phyloP scores from a whole-genome alignment of 352 stramenopile genomes.

The Globisporangium barbulae region DNA sequence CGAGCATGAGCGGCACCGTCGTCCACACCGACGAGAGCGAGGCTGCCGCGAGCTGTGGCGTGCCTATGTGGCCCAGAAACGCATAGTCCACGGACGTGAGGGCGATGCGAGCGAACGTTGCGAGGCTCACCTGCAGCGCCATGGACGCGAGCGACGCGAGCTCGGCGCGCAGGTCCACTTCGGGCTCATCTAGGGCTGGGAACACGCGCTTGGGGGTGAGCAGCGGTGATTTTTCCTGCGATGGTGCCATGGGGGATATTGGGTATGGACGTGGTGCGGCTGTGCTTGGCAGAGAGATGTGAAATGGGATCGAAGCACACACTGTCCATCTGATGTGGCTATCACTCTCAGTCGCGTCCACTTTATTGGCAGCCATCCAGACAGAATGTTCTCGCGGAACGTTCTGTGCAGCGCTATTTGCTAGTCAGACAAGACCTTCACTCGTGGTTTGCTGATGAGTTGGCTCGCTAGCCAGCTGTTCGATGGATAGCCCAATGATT shows the following conservation, averaged over 20 bases:
- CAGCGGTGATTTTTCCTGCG: constrained; percentile 12
- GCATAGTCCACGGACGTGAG: constrained; percentile 19
- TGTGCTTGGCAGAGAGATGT: no score
- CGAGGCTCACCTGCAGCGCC: background rate
- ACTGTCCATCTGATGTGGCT: background rate
- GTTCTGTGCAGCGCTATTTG: background rate
- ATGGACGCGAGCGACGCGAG: constrained; percentile 36
- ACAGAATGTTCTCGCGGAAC: background rate
- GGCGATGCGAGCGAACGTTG: background rate
- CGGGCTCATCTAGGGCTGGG: constrained; percentile 22
- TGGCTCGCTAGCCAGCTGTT: no score
- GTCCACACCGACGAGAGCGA: constrained; percentile 29
- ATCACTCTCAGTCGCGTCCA: background rate
- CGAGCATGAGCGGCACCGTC: constrained; percentile 20
- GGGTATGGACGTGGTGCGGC: no score
- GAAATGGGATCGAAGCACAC: background rate
- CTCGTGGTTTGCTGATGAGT: background rate
- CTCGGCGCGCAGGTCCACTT: constrained; percentile 49
- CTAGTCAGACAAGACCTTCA: background rate
- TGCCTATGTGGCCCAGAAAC: constrained; percentile 70
- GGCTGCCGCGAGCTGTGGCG: constrained; percentile 58
- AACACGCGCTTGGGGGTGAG: background rate
- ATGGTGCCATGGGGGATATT: background rate
- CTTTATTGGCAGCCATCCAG: no score
- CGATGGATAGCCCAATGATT: no score